These are phyloP conservation scores for Penicillium canescens DNA, from an alignment of 495 filamentous ascomycete genomes.

Conservation along the genomic window DNA sequence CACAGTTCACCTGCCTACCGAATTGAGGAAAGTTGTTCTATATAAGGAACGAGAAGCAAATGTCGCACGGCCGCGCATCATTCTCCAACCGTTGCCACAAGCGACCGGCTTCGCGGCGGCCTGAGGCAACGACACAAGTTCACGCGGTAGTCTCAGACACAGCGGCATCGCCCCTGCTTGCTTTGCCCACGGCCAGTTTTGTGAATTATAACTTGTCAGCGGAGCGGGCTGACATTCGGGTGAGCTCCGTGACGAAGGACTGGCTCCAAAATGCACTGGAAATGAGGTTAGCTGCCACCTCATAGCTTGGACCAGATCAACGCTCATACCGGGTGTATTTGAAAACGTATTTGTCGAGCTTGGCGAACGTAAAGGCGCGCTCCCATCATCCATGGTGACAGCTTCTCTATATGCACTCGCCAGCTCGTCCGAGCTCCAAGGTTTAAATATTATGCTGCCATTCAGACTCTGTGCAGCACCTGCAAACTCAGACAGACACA, in stretches of 20 bases:
- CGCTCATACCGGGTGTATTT: constrained; percentile 78
- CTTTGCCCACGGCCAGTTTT: constrained; percentile 21
- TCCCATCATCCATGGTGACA: constrained; percentile 89
- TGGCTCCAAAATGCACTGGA: constrained; percentile 93
- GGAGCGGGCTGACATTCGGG: constrained; percentile 57
- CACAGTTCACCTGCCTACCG: no score
- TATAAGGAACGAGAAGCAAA: no score
- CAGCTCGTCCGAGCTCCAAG: constrained; percentile 96
- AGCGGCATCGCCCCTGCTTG: neutral
- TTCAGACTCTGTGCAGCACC: constrained; percentile 92
- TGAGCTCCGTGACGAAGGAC: constrained; percentile 85
- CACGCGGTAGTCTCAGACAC: no score
- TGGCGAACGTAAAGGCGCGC: constrained; percentile 79
- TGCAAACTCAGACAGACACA: constrained; percentile 95
- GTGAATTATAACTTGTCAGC: constrained; percentile 44
- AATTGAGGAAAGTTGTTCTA: no score
- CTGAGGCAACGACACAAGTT: no score
- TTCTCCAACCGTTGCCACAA: no score
- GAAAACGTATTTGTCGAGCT: constrained; percentile 89
- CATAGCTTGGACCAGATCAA: neutral
- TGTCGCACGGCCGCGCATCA: no score
- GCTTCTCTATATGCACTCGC: constrained; percentile 91
- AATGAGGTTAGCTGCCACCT: neutral
- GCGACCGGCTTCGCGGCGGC: no score
- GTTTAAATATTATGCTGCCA: constrained; percentile 90